Evolutionary conservation across 345 rosid species (phyloP).

Genomic region (Viola odorata): DNA sequence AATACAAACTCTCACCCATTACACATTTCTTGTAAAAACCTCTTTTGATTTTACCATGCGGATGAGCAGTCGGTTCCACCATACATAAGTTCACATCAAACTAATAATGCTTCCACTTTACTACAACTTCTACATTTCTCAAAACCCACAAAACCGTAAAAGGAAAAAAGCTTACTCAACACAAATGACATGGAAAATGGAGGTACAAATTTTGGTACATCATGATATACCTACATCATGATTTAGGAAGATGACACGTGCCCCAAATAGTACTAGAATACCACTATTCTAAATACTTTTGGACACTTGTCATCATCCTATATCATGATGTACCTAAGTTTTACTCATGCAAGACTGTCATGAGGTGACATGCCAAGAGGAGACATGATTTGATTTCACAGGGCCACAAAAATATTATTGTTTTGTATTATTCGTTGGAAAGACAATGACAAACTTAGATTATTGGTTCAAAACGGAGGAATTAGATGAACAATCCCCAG

Average conservation of each 20-base stretch:
- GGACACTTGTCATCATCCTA: too few species aligned
- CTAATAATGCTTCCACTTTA: background rate
- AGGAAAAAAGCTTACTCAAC: background rate
- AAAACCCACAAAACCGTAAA: background rate
- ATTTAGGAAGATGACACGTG: too few species aligned
- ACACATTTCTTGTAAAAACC: background rate
- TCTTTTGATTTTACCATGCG: background rate
- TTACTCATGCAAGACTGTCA: too few species aligned
- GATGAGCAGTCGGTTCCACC: background rate
- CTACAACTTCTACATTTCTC: background rate
- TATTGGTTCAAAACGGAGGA: slow-evolving; percentile 22
- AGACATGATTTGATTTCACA: too few species aligned
- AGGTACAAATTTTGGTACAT: too few species aligned
- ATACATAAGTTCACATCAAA: background rate
- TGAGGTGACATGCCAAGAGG: too few species aligned
- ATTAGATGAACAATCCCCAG: slow-evolving; percentile 18
- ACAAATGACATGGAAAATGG: background rate
- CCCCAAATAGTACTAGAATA: too few species aligned
- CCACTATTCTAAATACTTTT: too few species aligned
- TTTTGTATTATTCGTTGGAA: slow-evolving; percentile 6
- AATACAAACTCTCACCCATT: slow-evolving; percentile 7
- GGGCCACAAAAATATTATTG: too few species aligned
- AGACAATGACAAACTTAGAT: slow-evolving; percentile 15
- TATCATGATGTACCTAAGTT: too few species aligned
- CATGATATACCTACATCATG: too few species aligned